phyloP scores from a whole-genome alignment of 2,329 filamentous ascomycete genomes.

The Aspergillus spinulosporus region DNA sequence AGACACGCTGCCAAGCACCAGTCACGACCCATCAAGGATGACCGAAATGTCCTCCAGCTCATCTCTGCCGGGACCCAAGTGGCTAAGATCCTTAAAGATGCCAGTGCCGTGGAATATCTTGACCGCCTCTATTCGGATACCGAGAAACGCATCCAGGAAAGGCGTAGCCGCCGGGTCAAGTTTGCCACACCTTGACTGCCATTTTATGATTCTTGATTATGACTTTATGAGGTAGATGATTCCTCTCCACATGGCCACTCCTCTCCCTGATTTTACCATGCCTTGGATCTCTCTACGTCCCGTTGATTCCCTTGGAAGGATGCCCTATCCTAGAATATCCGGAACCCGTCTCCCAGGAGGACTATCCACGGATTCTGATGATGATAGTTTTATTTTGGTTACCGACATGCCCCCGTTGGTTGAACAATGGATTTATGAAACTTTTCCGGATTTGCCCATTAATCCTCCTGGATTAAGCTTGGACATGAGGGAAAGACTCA shows the following conservation, averaged over 20 bases:
- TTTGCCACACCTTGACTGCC: conserved; percentile 33
- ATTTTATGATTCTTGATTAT: conserved; percentile 1
- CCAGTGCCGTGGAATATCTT: conserved; percentile 77
- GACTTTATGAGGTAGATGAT: conserved; percentile 15
- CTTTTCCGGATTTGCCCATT: conserved; percentile 2
- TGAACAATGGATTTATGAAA: conserved; percentile 3
- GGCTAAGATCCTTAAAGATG: conserved; percentile 82
- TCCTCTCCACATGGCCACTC: conserved; percentile 15
- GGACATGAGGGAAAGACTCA: conserved; percentile 8
- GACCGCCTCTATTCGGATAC: conserved; percentile 80
- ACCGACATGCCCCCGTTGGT: conserved; percentile 6
- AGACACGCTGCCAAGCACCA: conserved; percentile 81
- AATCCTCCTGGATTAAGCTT: background rate
- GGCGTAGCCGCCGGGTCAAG: conserved; percentile 45
- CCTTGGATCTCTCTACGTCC: conserved; percentile 7
- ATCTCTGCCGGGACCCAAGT: conserved; percentile 86
- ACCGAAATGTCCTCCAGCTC: conserved; percentile 82
- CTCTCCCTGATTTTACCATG: background rate
- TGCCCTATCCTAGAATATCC: background rate
- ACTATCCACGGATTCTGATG: conserved; percentile 8
- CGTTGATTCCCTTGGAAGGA: background rate
- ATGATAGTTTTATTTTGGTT: conserved; percentile 14
- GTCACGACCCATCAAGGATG: conserved; percentile 79
- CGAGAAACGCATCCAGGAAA: conserved; percentile 74
- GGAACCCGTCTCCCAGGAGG: conserved; percentile 1